A percentile compares a stretch with the other conserved stretches of the same genome.
These are phyloP conservation scores for Limnanthes douglasii DNA, from an alignment of 345 rosid genomes.

Conservation along the genomic window DNA sequence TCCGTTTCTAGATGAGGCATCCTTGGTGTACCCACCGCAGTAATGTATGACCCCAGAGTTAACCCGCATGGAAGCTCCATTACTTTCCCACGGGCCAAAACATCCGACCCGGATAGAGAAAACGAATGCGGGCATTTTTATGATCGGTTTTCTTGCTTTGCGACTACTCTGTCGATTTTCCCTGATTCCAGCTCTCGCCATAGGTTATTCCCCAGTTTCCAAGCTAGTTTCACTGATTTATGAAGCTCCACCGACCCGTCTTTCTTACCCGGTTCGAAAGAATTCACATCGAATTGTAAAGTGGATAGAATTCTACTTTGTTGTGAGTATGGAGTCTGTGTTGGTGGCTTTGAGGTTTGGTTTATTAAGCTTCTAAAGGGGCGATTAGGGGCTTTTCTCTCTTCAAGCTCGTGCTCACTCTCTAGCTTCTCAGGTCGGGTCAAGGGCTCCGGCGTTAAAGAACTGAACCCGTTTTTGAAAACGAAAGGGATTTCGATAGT, in stretches of 20 bases:
- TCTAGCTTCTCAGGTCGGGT: constrained; percentile 21
- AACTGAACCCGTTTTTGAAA: constrained; percentile 17
- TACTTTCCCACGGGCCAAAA: constrained; percentile 17
- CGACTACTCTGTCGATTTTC: not conserved
- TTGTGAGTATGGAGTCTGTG: constrained; percentile 1
- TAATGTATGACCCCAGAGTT: constrained; percentile 51
- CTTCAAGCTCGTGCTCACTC: constrained; percentile 24
- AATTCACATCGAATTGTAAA: constrained; percentile 22
- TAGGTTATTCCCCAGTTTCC: constrained; percentile 38
- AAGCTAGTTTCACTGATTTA: constrained; percentile 36
- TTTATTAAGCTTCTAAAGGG: constrained; percentile 28
- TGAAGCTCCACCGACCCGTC: constrained; percentile 34
- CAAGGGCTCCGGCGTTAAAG: constrained; percentile 25
- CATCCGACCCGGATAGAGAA: constrained; percentile 30
- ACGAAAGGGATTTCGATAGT: constrained; percentile 52
- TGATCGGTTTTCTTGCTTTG: constrained; percentile 6
- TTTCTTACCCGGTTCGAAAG: constrained; percentile 19
- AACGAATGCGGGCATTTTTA: constrained; percentile 37
- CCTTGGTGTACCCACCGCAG: constrained; percentile 50
- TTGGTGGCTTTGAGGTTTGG: constrained; percentile 16
- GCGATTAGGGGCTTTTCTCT: constrained; percentile 35
- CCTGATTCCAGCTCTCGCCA: constrained; percentile 44
- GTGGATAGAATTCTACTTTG: constrained; percentile 19
- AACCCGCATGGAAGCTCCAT: constrained; percentile 58
- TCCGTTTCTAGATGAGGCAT: constrained; percentile 28